Evolutionary conservation across 2,329 filamentous ascomycete species (phyloP).

Genomic region (Scopulariopsis brevicaulis): DNA sequence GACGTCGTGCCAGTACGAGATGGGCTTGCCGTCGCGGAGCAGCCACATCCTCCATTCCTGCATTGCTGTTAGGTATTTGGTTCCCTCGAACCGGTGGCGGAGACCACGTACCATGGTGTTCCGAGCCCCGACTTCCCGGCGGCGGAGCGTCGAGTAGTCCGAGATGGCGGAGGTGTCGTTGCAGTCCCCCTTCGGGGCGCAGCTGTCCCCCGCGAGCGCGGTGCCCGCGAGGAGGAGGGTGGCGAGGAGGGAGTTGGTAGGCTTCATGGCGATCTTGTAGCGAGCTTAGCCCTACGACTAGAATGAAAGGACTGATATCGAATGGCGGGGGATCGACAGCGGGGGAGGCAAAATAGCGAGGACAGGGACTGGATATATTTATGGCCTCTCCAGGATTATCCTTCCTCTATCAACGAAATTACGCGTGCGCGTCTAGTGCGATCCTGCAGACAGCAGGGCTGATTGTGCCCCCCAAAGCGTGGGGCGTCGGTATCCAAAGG

Average conservation of each 20-base stretch:
- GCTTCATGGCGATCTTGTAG: not conserved
- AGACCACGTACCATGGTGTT: slow-evolving; percentile 19
- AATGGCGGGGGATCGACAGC: not conserved
- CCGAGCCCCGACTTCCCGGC: slow-evolving; percentile 23
- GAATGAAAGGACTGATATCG: not conserved
- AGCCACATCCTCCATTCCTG: slow-evolving; percentile 29
- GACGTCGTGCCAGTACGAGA: slow-evolving; percentile 30
- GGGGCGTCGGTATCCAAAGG: not conserved
- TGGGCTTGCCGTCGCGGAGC: slow-evolving; percentile 23
- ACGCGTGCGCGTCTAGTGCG: not conserved
- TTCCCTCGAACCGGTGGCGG: not conserved
- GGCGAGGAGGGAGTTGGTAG: not conserved
- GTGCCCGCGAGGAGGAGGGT: slow-evolving; percentile 1
- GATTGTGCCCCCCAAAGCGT: not conserved
- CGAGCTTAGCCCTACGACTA: not conserved
- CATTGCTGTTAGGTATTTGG: not conserved
- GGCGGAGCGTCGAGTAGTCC: slow-evolving; percentile 3
- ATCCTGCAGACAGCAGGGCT: not conserved
- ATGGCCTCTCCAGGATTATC: not conserved
- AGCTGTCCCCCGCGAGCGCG: not conserved
- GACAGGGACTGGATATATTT: not conserved
- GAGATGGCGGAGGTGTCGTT: not conserved
- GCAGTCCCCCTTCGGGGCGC: not conserved
- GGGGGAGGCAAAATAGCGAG: not conserved
- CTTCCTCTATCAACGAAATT: not conserved